Conservation (phyloP, 2,329 filamentous ascomycete species). For the Botryotinia narcissicola region DNA sequence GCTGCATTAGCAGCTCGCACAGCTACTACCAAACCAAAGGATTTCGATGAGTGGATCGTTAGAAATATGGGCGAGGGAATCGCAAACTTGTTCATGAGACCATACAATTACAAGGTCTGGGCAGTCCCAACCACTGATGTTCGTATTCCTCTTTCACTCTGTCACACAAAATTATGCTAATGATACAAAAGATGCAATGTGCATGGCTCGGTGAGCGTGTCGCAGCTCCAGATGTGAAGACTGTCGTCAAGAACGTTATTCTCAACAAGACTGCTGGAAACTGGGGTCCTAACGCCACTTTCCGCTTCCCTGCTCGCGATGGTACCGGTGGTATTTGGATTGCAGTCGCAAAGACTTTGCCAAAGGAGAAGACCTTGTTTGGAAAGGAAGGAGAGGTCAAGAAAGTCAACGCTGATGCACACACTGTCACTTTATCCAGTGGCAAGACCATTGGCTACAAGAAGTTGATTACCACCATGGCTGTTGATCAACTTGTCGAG, state of each 20-base stretch:
- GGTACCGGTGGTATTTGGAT: slow-evolving; percentile 99
- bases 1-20: slow-evolving; percentile 84
- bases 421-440: slow-evolving; percentile 77
- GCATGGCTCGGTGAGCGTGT: slow-evolving; percentile 98
- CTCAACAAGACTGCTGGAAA: slow-evolving; percentile 93
- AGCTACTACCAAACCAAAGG: slow-evolving; percentile 84
- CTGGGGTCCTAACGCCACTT: slow-evolving; percentile 98
- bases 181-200: slow-evolving; percentile 83
- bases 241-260: slow-evolving; percentile 88
- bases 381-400: slow-evolving; percentile 80
- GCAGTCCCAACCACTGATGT: slow-evolving; percentile 96
- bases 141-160: slow-evolving; percentile 30
- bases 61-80: slow-evolving; percentile 87
- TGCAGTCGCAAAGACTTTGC: slow-evolving; percentile 88
- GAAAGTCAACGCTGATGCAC: slow-evolving; percentile 82
- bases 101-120: slow-evolving; percentile 99
- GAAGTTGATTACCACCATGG: slow-evolving; percentile 95
- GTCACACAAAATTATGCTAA: neutral
- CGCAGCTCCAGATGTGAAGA: slow-evolving; percentile 93
- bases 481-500: slow-evolving; percentile 83
- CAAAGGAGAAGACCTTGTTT: slow-evolving; percentile 86
- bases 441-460: slow-evolving; percentile 88
- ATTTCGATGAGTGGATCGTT: slow-evolving; percentile 98
- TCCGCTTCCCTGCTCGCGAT: slow-evolving; percentile 93
- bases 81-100: slow-evolving; percentile 96